Evolutionary conservation across 805 yeast species (phyloP).

Genomic region (Zygotorulaspora chibaensis): DNA sequence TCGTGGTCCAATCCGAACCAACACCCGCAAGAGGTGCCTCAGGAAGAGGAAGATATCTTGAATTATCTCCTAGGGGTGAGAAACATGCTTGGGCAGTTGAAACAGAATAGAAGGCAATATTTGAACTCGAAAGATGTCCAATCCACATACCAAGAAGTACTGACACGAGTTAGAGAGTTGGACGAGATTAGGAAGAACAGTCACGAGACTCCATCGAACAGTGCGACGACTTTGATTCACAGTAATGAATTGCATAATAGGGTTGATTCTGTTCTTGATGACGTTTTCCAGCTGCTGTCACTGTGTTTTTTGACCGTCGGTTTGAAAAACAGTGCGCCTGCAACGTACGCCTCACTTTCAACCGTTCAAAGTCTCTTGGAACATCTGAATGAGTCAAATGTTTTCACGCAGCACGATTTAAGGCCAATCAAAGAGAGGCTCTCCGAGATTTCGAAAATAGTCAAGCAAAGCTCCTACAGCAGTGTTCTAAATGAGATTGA

Average conservation of each 20-base stretch:
- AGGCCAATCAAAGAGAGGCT: constrained; percentile 71
- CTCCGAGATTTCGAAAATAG: constrained; percentile 61
- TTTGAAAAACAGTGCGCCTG: constrained; percentile 83
- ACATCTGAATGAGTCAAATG: constrained; percentile 76
- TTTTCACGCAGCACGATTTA: constrained; percentile 80
- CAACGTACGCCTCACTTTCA: constrained; percentile 83
- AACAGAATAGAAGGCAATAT: constrained; percentile 61
- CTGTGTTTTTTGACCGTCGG: constrained; percentile 91
- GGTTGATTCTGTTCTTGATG: constrained; percentile 77
- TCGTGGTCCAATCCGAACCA: constrained; percentile 7
- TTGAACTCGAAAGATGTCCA: constrained; percentile 67
- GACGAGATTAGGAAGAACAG: constrained; percentile 48
- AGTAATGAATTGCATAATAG: constrained; percentile 35
- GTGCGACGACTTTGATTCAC: constrained; percentile 28
- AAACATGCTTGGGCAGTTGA: constrained; percentile 42
- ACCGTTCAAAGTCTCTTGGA: constrained; percentile 81
- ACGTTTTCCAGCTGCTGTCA: constrained; percentile 82
- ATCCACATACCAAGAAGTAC: constrained; percentile 53
- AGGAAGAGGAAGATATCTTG: constrained; percentile 37
- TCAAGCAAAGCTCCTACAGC: constrained; percentile 39
- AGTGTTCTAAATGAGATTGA: constrained; percentile 19
- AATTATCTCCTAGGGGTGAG: constrained; percentile 42
- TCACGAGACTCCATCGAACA: constrained; percentile 15
- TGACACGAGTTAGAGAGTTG: constrained; percentile 50
- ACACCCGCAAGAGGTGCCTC: constrained; percentile 36